These are phyloP conservation scores for Mycena pura DNA, from an alignment of 768 basidiomycete species.

Conservation along the genomic window DNA sequence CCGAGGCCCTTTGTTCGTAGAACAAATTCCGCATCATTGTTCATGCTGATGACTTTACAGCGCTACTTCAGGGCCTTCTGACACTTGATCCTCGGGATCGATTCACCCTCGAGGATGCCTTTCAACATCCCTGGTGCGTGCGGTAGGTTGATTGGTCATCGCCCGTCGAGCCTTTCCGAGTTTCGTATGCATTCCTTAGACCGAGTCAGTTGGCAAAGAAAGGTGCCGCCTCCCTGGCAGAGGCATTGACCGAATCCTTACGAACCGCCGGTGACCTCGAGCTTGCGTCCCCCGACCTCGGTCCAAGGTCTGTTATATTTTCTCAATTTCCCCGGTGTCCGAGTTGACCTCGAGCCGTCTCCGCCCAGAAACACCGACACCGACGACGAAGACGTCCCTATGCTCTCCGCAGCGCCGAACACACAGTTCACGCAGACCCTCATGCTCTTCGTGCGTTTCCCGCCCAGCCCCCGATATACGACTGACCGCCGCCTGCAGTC, in stretches of 20 bases:
- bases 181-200: conserved; percentile 43
- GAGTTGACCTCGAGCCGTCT: background rate
- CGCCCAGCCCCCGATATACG: background rate
- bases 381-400: conserved; percentile 67
- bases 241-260: conserved; percentile 72
- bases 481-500: conserved; percentile 52
- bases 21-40: background rate
- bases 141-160: conserved; percentile 49
- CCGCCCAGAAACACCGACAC: conserved; percentile 28
- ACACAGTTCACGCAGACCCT: conserved; percentile 84
- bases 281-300: conserved; percentile 65
- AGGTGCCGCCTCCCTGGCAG: conserved; percentile 62
- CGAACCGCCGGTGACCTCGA: conserved; percentile 76
- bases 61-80: conserved; percentile 77
- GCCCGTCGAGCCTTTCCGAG: too few species aligned
- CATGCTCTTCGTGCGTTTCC: conserved; percentile 83
- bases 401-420: conserved; percentile 59
- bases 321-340: background rate
- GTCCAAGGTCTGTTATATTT: conserved; percentile 33
- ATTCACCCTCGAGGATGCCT: conserved; percentile 60
- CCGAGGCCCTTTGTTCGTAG: conserved; percentile 65
- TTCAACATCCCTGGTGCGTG: conserved; percentile 74
- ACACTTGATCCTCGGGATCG: conserved; percentile 73
- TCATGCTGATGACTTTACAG: conserved; percentile 43
- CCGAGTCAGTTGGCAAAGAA: conserved; percentile 72